Percentiles rank a stretch among this genome's conserved stretches.
Conservation (phyloP, 805 yeast genomes). For the Cyberlindnera japonica region DNA sequence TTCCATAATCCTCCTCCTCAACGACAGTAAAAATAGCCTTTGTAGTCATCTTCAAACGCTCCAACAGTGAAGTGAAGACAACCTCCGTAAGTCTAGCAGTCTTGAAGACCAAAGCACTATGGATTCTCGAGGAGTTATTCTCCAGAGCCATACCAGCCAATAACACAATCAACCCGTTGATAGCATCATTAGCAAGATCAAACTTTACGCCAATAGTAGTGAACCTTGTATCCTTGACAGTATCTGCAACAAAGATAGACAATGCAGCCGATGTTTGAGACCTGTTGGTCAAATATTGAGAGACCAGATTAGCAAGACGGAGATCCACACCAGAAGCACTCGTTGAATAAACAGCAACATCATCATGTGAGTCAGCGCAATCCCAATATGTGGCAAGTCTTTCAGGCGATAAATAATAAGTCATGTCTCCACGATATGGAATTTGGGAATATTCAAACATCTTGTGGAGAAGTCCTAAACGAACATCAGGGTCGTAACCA, state of each 20-base stretch:
- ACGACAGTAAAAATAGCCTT: constrained; percentile 5
- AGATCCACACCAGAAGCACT: constrained; percentile 9
- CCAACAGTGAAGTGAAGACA: neutral
- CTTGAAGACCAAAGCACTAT: neutral
- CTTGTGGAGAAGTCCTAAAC: constrained; percentile 32
- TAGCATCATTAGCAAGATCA: neutral
- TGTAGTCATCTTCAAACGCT: neutral
- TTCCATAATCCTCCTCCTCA: neutral
- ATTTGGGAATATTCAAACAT: constrained; percentile 34
- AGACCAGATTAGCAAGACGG: constrained; percentile 1
- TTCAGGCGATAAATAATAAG: constrained; percentile 56
- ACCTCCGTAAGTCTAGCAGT: constrained; percentile 1
- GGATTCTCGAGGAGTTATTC: constrained; percentile 5
- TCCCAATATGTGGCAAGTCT: constrained; percentile 72
- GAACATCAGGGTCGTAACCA: constrained; percentile 22
- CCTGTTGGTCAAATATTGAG: neutral
- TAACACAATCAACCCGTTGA: constrained; percentile 5
- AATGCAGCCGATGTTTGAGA: constrained; percentile 4
- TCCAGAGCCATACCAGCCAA: constrained; percentile 3
- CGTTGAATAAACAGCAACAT: constrained; percentile 21
- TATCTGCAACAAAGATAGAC: constrained; percentile 8
- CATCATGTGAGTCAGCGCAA: constrained; percentile 51
- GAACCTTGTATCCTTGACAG: constrained; percentile 8
- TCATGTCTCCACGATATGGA: constrained; percentile 77
- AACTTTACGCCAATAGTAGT: constrained; percentile 7